These are phyloP conservation scores for Neocatenulostroma microsporum DNA, from an alignment of 2,329 filamentous ascomycete genomes.

Conservation along the genomic window DNA sequence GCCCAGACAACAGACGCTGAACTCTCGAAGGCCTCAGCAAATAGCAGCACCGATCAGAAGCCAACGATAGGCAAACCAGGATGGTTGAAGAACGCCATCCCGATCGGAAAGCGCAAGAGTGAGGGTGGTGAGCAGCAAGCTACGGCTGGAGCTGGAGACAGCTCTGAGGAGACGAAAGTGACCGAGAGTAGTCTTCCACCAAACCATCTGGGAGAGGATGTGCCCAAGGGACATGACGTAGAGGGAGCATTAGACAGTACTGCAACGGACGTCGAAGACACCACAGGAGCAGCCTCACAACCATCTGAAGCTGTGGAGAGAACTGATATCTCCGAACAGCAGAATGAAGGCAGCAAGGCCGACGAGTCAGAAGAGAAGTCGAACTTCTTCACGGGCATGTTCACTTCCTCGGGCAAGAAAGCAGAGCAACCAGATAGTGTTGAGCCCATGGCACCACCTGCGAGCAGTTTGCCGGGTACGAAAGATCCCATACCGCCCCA, in stretches of 20 bases:
- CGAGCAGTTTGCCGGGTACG: neutral
- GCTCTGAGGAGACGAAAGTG: slow-evolving; percentile 1
- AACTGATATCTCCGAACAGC: too few relatives aligned
- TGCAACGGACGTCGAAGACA: too few relatives aligned
- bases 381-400: neutral
- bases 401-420: neutral
- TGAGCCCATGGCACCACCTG: neutral
- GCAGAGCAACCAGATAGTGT: neutral
- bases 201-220: slow-evolving; percentile 11
- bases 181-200: slow-evolving; percentile 9
- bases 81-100: slow-evolving; percentile 17
- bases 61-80: slow-evolving; percentile 14
- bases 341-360: too few relatives aligned
- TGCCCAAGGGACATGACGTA: slow-evolving; percentile 6
- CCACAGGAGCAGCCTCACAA: too few relatives aligned
- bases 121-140: slow-evolving; percentile 3
- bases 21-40: slow-evolving; percentile 6
- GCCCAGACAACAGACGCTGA: slow-evolving; percentile 8
- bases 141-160: neutral
- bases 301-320: too few relatives aligned
- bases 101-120: slow-evolving; percentile 6
- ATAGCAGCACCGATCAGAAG: slow-evolving; percentile 4
- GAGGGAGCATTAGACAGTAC: too few relatives aligned
- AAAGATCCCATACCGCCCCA: neutral
- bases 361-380: too few relatives aligned